Conservation (phyloP, 73 alveolate species). For the Paramecium biaurelia region DNA sequence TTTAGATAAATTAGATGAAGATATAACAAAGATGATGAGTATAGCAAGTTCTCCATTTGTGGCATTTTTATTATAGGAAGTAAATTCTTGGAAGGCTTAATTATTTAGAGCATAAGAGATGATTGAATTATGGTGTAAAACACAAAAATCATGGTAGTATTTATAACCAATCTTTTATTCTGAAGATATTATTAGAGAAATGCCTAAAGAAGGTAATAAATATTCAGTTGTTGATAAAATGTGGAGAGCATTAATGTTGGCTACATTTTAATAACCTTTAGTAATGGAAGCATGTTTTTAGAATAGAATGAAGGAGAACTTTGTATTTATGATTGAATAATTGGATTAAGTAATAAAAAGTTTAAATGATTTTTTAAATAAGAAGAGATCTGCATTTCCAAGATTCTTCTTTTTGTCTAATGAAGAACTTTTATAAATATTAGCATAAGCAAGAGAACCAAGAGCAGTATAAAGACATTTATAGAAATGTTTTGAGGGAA, state of each 20-base stretch:
- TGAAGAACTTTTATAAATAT: slow-evolving; percentile 94
- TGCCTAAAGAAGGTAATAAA: slow-evolving; percentile 89
- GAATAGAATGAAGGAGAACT: slow-evolving; percentile 77
- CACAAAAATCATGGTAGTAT: slow-evolving; percentile 90
- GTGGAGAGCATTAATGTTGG: slow-evolving; percentile 85
- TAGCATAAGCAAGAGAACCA: slow-evolving; percentile 88
- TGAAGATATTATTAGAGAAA: slow-evolving; percentile 89
- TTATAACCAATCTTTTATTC: slow-evolving; percentile 92
- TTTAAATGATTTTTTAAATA: slow-evolving; percentile 89
- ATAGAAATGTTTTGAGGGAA: slow-evolving; percentile 85
- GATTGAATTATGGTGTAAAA: slow-evolving; percentile 94
- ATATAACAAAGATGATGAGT: slow-evolving; percentile 86
- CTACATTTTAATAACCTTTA: slow-evolving; percentile 81
- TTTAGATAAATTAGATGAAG: slow-evolving; percentile 89
- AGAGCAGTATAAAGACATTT: slow-evolving; percentile 76
- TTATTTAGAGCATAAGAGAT: slow-evolving; percentile 88
- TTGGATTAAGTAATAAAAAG: slow-evolving; percentile 92
- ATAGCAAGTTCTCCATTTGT: slow-evolving; percentile 90
- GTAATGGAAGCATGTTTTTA: slow-evolving; percentile 89
- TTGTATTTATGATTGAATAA: slow-evolving; percentile 76
- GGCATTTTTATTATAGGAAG: slow-evolving; percentile 85
- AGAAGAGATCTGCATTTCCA: slow-evolving; percentile 90
- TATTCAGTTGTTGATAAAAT: slow-evolving; percentile 85
- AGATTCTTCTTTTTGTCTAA: slow-evolving; percentile 94
- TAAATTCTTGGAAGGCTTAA: slow-evolving; percentile 82